A percentile compares a stretch with the other conserved stretches of the same genome.
phyloP scores from a whole-genome alignment of 2,329 filamentous ascomycete genomes.

The Fusarium sp. region DNA sequence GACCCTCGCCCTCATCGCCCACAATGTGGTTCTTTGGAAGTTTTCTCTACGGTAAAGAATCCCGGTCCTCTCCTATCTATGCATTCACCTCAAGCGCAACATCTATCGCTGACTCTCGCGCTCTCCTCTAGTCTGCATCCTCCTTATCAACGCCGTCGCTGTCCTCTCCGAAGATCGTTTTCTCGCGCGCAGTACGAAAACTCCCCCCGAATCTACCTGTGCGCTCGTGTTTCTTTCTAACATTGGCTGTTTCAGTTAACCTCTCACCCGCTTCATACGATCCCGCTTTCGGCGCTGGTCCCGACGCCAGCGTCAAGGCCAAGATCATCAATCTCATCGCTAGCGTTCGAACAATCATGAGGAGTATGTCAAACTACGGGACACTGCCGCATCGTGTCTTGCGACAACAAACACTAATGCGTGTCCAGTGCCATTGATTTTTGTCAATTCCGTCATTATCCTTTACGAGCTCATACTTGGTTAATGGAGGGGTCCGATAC shows the following conservation, averaged over 20 bases:
- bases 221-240: slow-evolving; percentile 22
- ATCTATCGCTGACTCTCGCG: slow-evolving; percentile 21
- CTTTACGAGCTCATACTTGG: slow-evolving; percentile 82
- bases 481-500: slow-evolving; percentile 51
- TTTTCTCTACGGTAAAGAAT: slow-evolving; percentile 68
- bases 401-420: slow-evolving; percentile 15
- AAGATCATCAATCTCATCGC: slow-evolving; percentile 91
- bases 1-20: slow-evolving; percentile 20
- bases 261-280: slow-evolving; percentile 77
- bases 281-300: slow-evolving; percentile 77
- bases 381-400: background rate
- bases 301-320: slow-evolving; percentile 82
- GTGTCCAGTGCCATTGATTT: slow-evolving; percentile 78
- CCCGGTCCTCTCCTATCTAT: background rate
- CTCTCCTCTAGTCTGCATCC: slow-evolving; percentile 69
- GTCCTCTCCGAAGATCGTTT: slow-evolving; percentile 96
- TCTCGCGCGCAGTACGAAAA: slow-evolving; percentile 69
- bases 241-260: slow-evolving; percentile 62
- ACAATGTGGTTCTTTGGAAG: slow-evolving; percentile 75
- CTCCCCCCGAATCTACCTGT: background rate
- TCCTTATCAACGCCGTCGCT: slow-evolving; percentile 92
- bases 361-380: slow-evolving; percentile 66
- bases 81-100: background rate
- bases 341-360: slow-evolving; percentile 89
- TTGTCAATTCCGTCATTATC: slow-evolving; percentile 84